Evolutionary conservation across 176 grass and related monocot species (phyloP).

Genomic region (Alloteropsis semialata): DNA sequence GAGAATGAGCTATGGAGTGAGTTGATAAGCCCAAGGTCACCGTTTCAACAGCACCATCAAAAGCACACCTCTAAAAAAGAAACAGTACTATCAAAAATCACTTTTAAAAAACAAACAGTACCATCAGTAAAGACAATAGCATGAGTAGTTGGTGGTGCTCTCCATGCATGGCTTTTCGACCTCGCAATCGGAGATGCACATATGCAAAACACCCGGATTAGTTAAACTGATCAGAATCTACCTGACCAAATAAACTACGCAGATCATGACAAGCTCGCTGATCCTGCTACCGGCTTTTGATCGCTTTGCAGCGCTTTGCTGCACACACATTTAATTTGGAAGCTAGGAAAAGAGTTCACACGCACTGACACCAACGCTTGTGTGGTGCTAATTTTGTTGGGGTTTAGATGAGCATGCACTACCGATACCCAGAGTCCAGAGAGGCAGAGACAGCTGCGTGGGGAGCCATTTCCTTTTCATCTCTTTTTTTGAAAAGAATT

Average conservation of each 20-base stretch:
- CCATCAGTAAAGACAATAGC: background rate
- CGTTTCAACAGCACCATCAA: background rate
- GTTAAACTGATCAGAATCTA: background rate
- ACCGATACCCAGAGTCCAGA: no score
- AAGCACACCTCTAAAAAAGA: background rate
- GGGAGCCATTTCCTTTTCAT: background rate
- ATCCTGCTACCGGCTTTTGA: background rate
- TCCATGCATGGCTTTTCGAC: background rate
- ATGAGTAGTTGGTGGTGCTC: background rate
- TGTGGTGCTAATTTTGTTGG: background rate
- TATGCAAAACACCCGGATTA: background rate
- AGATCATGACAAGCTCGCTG: background rate
- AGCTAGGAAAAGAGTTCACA: background rate
- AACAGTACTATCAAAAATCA: background rate
- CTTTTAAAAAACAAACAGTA: background rate
- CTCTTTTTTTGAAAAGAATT: no score
- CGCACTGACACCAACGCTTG: background rate
- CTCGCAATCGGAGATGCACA: background rate
- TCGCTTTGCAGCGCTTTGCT: background rate
- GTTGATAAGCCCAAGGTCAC: background rate
- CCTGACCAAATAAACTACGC: background rate
- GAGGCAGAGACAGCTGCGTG: background rate
- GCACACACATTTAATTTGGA: background rate
- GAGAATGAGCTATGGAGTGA: background rate
- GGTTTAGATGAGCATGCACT: constrained; percentile 16